Base-by-base conservation (phyloP, 768 basidiomycete species). In the Pholiota microspora region DNA sequence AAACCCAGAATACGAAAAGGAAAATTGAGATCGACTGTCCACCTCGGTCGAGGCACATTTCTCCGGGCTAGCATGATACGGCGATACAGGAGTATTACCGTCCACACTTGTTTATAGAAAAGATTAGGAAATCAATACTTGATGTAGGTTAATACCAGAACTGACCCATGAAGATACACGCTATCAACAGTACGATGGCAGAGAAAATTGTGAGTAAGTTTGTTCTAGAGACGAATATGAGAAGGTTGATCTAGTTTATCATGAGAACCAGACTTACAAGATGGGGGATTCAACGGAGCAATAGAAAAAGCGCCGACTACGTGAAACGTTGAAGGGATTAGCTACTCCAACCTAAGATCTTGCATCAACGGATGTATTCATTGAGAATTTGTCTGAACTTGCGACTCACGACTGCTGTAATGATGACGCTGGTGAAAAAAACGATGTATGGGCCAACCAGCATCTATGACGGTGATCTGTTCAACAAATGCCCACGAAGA, bases 221-320 rank as follows among this genome's bases (percentile, higher is more conserved):
- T 7, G 78, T 76, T 40, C 78, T 80, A 44, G 38, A 32, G 28
- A n/a, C n/a, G 18, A 32, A 24, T 8, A 21, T 18, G 27, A n/a
- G 16, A 23, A 31, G n/a, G 49, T 1, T n/a, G 12, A 23, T 12
- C 6, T 25, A 4, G 34, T 5, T 16, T n/a, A 31, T 10, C 31
- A 7, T 28, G 2, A 10, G 8, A n/a, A 15, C 5, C 15, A 1
- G 16, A 62, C 73, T 58, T 59, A 79, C 77, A 79, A 59, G 6
- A 65, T 53, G 2, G 59, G 28, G 8, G 63, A 70, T 12, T 76
- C 57, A 6, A 80, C 68, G 3, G 78, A 80, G 58, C 80, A 81
- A 60, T 80, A 80, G 59, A 81, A 80, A 57, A 77, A 79, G 4
- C 78, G 75, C 24, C 79, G 73, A 59, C 67, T 70, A n/a, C 79